Conservation (phyloP, 1,284 basidiomycete genomes). For the Tylopilus sp. region DNA sequence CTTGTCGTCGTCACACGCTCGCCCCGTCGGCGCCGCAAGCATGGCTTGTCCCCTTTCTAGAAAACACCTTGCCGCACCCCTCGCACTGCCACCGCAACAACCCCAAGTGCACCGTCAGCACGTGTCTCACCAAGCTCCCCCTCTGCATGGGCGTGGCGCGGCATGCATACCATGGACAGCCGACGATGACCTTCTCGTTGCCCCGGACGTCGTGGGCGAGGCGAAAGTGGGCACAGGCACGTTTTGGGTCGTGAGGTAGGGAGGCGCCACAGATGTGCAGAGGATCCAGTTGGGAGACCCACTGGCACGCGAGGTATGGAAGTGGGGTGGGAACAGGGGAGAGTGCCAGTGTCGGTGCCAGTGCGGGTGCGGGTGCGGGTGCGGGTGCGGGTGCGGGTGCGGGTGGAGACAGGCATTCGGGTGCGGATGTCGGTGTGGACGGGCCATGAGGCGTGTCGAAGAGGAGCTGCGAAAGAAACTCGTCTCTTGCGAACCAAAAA, state of each 20-base stretch:
- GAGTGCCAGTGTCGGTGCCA: background rate
- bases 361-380: background rate
- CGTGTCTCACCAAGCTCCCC: conserved; percentile 20
- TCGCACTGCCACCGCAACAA: conserved; percentile 20
- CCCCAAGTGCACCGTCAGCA: conserved; percentile 18
- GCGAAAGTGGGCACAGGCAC: conserved; percentile 15
- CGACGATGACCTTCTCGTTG: conserved; percentile 13
- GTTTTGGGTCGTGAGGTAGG: conserved; percentile 9
- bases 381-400: background rate
- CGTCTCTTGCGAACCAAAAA: conserved; percentile 12
- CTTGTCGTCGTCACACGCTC: background rate
- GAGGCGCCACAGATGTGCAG: conserved; percentile 10
- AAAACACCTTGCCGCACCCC: conserved; percentile 13
- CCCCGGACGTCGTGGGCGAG: conserved; percentile 14
- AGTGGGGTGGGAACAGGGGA: background rate
- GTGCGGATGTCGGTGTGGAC: background rate
- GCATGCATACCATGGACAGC: conserved; percentile 15
- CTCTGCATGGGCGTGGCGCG: conserved; percentile 18
- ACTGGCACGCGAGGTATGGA: conserved; percentile 6
- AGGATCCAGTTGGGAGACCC: conserved; percentile 4
- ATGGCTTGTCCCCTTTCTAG: conserved; percentile 17
- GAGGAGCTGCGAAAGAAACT: conserved; percentile 15
- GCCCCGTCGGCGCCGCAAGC: background rate
- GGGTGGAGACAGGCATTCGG: background rate
- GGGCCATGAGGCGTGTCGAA: background rate